Conservation (phyloP, 192 early-diverging fungal species). For the Rhizoclosmatium globosum region DNA sequence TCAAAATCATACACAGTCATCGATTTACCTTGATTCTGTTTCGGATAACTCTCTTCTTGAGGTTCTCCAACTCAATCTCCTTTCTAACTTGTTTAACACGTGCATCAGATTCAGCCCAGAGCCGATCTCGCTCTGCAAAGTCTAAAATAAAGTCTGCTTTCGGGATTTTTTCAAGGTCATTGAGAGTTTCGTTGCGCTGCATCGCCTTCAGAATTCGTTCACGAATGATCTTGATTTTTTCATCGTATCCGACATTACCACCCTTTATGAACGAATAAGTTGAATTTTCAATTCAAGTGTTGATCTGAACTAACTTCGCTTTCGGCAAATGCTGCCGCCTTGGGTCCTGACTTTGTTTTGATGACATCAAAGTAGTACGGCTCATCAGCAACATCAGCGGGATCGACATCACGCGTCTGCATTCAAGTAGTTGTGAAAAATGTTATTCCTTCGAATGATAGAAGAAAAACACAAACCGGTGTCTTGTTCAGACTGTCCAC, state of each 20-base stretch:
- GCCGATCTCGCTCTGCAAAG: slow-evolving; percentile 57
- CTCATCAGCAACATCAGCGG: neutral
- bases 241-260: slow-evolving; percentile 8
- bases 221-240: slow-evolving; percentile 42
- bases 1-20: slow-evolving; percentile 15
- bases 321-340: neutral
- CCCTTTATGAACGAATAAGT: neutral
- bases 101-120: slow-evolving; percentile 46
- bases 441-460: neutral
- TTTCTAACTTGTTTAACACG: slow-evolving; percentile 44
- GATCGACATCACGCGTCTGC: neutral
- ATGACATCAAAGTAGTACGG: slow-evolving; percentile 2
- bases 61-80: slow-evolving; percentile 55
- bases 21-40: slow-evolving; percentile 58
- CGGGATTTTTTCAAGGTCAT: slow-evolving; percentile 52
- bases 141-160: slow-evolving; percentile 63
- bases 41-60: slow-evolving; percentile 55
- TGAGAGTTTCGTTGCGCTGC: slow-evolving; percentile 54
- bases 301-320: neutral
- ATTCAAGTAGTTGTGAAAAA: neutral
- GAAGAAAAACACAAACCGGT: neutral
- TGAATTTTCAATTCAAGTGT: neutral
- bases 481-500: slow-evolving; percentile 5
- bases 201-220: slow-evolving; percentile 53
- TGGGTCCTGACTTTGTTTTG: neutral